Evolutionary conservation across 306 rosid genomes (phyloP).

Genomic region (Pyrus betulifolia): DNA sequence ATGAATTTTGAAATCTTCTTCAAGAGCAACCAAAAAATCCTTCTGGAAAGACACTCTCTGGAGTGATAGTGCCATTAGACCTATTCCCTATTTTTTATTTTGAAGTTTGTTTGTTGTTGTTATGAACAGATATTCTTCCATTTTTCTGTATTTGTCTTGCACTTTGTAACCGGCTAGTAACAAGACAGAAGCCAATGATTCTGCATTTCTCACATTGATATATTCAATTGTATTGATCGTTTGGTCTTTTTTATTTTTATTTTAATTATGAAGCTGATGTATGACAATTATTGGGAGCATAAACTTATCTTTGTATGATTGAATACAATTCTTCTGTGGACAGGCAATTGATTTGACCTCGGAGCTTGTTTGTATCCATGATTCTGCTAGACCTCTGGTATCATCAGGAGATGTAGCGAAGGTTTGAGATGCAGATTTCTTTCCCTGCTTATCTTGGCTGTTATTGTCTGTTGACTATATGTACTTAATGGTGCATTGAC

Average conservation of each 20-base stretch:
- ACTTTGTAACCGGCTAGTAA: neutral
- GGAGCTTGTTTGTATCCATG: conserved; percentile 90
- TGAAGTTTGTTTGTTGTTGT: neutral
- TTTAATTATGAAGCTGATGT: neutral
- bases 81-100: neutral
- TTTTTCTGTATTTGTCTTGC: neutral
- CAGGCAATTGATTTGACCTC: conserved; percentile 77
- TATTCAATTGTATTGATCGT: neutral
- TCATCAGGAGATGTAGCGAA: conserved; percentile 48
- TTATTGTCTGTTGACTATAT: neutral
- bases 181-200: neutral
- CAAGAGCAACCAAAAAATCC: neutral
- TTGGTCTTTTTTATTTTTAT: neutral
- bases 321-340: conserved; percentile 13
- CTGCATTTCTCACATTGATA: neutral
- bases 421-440: conserved; percentile 34
- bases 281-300: neutral
- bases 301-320: neutral
- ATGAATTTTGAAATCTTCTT: neutral
- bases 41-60: neutral
- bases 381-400: conserved; percentile 90
- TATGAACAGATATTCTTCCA: neutral
- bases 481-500: neutral
- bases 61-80: neutral
- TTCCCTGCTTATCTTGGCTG: conserved; percentile 7